Evolutionary conservation across 768 basidiomycete genomes (phyloP).

Genomic region (Leccinum subtestaceum): DNA sequence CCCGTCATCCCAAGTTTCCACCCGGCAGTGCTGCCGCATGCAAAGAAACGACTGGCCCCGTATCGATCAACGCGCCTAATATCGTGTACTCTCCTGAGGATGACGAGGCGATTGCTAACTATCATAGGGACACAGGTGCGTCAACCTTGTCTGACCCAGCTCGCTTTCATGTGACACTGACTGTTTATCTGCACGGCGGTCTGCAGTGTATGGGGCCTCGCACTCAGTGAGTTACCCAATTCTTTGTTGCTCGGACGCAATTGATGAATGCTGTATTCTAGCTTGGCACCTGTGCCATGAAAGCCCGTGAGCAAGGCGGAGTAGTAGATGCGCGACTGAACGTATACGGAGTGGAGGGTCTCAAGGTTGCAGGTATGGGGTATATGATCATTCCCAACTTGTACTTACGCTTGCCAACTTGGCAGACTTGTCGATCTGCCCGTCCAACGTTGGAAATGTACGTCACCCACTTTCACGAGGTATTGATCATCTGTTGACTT

Average conservation of each 20-base stretch:
- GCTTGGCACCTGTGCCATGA: conserved; percentile 63
- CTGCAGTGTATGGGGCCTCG: not conserved
- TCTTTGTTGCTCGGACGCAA: not conserved
- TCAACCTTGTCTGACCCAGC: not conserved
- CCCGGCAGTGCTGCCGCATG: conserved; percentile 28
- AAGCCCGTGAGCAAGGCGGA: conserved; percentile 21
- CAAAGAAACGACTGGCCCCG: conserved; percentile 17
- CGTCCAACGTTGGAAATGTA: conserved; percentile 11
- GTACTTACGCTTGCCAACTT: not conserved
- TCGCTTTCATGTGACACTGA: not conserved
- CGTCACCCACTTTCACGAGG: not conserved
- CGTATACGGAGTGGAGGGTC: conserved; percentile 10
- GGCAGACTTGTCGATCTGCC: conserved; percentile 4
- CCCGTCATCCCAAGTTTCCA: conserved; percentile 29
- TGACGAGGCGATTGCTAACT: not conserved
- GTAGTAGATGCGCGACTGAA: conserved; percentile 14
- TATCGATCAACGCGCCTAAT: not conserved
- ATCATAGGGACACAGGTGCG: not conserved
- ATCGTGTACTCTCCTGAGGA: not conserved
- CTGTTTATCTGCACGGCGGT: not conserved
- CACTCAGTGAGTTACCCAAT: not conserved
- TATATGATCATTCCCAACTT: too few species aligned
- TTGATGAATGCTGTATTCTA: not conserved
- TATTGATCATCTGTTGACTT: not conserved
- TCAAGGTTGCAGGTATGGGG: conserved; percentile 16